Evolutionary conservation across 2,329 filamentous ascomycete genomes (phyloP), one percentile per base, ranked within the genome.

Genomic region (Xylaria sp.): DNA sequence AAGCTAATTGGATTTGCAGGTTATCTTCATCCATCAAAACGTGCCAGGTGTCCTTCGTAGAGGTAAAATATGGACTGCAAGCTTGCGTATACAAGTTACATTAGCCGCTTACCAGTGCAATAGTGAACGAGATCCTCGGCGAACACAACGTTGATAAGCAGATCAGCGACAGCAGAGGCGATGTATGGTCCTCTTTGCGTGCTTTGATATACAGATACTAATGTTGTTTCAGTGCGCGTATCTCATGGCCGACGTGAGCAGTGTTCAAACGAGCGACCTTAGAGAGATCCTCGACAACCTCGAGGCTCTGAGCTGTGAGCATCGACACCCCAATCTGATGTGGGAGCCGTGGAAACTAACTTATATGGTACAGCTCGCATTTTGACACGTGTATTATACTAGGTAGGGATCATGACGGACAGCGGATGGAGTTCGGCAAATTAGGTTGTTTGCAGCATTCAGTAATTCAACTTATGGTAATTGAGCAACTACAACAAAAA

Each of bases 121-220:
- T 69, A 90, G 96, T 99, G 72, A 99, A 99, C 84, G 92, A 96
- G 76, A 93, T 98, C 69, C 86, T 99, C 54, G 92, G 92, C 49
- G 90, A 96, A 76, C 94, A 99, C 84, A 99, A 99, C 79, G 94
- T 99, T 73, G 95, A 97, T 83, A 98, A 98, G 86, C 96, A 99
- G 82, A 98, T 96, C 84, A 96, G 93, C 57, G 96, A 98, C 79
- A 97, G 92, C 81, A 91, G 91, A 83, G 95, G 94, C 73, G 95
- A 98, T 78, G 90, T 92, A 81, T 71, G 86, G 13, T 36, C 9
- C 22, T 29, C 36, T 31, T 57, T 51, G 6, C 9, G 4, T n/a
- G 20, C 15, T 10, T 36, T 47, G 25, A 3, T 39, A 56, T 3
- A 47, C 33, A 49, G 31, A 54, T 15, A 39, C 61, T 65, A 58